These are phyloP conservation scores for Centrapalus pauciflorus DNA, from an alignment of 129 eudicot genomes.

Conservation along the genomic window DNA sequence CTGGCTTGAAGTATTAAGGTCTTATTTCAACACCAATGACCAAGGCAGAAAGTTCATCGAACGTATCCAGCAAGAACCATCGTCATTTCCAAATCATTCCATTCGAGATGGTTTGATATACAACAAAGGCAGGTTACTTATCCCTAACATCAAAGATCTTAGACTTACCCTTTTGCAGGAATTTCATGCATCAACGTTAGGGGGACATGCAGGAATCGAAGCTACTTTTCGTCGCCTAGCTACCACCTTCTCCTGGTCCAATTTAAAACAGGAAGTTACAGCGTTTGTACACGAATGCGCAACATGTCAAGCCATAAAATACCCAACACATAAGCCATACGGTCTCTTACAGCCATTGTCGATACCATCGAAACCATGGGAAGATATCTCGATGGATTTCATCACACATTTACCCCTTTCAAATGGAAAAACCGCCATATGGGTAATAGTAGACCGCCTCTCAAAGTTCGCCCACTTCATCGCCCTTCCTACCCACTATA, in stretches of 20 bases:
- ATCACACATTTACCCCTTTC: too few relatives aligned
- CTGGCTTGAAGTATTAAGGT: neutral
- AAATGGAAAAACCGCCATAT: too few relatives aligned
- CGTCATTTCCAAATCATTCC: too few relatives aligned
- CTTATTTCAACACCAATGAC: neutral
- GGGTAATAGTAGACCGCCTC: too few relatives aligned
- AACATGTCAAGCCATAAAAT: neutral
- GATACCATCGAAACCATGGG: too few relatives aligned
- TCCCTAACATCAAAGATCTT: neutral
- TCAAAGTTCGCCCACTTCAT: too few relatives aligned
- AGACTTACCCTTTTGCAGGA: neutral
- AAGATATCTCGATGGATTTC: too few relatives aligned
- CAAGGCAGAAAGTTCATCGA: neutral
- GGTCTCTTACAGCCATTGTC: too few relatives aligned
- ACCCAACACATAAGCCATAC: too few relatives aligned
- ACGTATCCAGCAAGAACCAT: too few relatives aligned
- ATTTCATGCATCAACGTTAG: neutral
- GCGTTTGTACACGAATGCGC: neutral
- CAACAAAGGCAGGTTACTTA: neutral
- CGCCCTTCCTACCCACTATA: too few relatives aligned
- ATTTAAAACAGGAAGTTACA: neutral
- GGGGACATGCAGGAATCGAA: neutral
- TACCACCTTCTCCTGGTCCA: neutral
- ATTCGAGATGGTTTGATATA: neutral
- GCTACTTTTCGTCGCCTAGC: neutral